Conservation (phyloP, 1,284 basidiomycete genomes). For the Microbotryum lychnidis-dioicae region DNA sequence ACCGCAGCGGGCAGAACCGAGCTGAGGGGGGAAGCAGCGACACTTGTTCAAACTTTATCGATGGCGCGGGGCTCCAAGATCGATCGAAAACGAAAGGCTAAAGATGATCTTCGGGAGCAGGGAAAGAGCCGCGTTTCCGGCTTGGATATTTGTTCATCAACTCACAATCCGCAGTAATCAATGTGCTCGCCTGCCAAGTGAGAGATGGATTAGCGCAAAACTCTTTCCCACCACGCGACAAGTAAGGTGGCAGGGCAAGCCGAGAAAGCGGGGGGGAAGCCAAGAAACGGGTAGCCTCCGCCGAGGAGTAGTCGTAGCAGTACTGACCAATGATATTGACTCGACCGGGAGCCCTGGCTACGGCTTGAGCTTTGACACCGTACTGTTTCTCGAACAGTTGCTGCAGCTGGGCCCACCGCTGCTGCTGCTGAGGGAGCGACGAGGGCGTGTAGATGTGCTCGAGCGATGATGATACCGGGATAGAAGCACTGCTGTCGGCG, state of each 20-base stretch:
- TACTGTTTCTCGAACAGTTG: conserved; percentile 58
- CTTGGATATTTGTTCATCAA: conserved; percentile 13
- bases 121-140: too few species aligned
- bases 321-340: conserved; percentile 43
- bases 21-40: conserved; percentile 48
- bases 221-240: background rate
- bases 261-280: too few species aligned
- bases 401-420: conserved; percentile 58
- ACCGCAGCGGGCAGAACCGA: conserved; percentile 75
- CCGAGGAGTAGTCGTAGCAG: too few species aligned
- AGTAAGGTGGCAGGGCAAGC: too few species aligned
- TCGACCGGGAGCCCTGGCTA: conserved; percentile 72
- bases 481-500: conserved; percentile 1
- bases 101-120: background rate
- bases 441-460: conserved; percentile 26
- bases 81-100: background rate
- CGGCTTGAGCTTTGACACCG: conserved; percentile 57
- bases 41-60: too few species aligned
- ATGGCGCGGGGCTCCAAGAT: background rate
- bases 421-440: conserved; percentile 36
- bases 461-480: conserved; percentile 11
- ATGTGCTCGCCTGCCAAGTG: conserved; percentile 65
- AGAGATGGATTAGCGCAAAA: conserved; percentile 7
- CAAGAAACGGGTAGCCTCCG: background rate
- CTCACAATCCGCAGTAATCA: conserved; percentile 52